phyloP scores from a whole-genome alignment of 306 rosid species.

The Inga oerstediana region DNA sequence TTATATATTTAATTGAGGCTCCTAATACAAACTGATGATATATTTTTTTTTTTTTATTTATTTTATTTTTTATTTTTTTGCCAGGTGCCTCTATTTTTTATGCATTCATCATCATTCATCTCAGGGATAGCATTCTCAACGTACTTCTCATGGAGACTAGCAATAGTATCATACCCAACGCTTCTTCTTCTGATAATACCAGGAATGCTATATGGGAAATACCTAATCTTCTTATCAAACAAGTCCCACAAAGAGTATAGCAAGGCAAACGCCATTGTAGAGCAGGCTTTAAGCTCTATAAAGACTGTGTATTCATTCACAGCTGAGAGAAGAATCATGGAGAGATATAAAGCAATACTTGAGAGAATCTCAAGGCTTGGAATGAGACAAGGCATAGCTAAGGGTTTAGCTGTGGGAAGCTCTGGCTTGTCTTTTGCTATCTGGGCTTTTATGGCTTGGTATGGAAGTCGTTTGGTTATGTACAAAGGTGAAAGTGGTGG shows the following conservation, averaged over 20 bases:
- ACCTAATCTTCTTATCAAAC: conserved; percentile 63
- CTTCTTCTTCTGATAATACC: conserved; percentile 79
- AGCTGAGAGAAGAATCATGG: conserved; percentile 70
- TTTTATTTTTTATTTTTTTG: background rate
- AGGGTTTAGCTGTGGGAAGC: conserved; percentile 90
- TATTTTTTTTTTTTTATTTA: background rate
- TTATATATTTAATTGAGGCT: background rate
- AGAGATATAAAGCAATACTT: conserved; percentile 62
- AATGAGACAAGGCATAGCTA: conserved; percentile 86
- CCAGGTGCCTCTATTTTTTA: conserved; percentile 81
- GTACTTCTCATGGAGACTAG: conserved; percentile 82
- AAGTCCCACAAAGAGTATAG: conserved; percentile 61
- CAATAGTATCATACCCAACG: conserved; percentile 81
- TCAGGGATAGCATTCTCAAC: conserved; percentile 80
- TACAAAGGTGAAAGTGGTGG: conserved; percentile 91
- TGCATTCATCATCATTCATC: conserved; percentile 85
- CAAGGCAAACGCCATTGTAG: conserved; percentile 69
- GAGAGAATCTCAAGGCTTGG: conserved; percentile 75
- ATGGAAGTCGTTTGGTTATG: conserved; percentile 93
- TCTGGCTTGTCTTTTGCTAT: conserved; percentile 78
- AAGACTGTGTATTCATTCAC: conserved; percentile 87
- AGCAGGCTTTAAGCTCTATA: conserved; percentile 83
- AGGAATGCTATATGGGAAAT: conserved; percentile 84
- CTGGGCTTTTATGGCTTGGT: conserved; percentile 98
- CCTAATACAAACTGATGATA: background rate